Evolutionary conservation across 2,329 filamentous ascomycete species (phyloP), one percentile per base, ranked within the genome.

Genomic region (Lachnellula subtilissima): DNA sequence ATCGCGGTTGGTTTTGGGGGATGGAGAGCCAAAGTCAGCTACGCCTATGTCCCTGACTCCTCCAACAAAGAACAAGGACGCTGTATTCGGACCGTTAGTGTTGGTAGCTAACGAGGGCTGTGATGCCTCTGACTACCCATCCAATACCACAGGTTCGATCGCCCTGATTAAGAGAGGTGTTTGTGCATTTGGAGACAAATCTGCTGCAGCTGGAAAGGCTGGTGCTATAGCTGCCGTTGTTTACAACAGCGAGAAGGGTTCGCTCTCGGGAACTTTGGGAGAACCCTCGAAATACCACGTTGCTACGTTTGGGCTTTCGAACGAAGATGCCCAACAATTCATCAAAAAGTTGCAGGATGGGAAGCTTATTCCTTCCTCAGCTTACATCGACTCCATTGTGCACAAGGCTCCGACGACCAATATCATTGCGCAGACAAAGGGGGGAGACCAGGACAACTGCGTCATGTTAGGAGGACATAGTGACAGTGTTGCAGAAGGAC

Each of bases 101-200:
- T 75, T 83, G 11, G 82, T 86, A 9, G 70, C 73, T 9, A 84
- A 85, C 65, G 70, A 83, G 5, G 88, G 88, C 48, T 92, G 88
- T 69, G 68, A 79, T 15, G 71, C 74, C 5, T 74, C 77, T 2
- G 87, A 92, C 71, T 92, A 83, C 67, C 82, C 87, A 1, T 66
- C 76, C 1, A 71, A 74, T 1, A 73, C 86, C 4, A 70, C 74
- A 9, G 86, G 84, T 50, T 83, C 82, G 56, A 85, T 94, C 57
- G 88, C 86, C 9, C 76, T 94, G 39, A 79, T 94, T 61, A 76
- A 78, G 32, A 84, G 89, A 54, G 89, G 89, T 52, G 76, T 73
- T 1, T 94, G 89, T 67, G 63, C 83, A 7, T 94, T 93, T 63
- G 87, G 85, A 11, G 72, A 78, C 57, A 94, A 94, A 74, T 86